These are phyloP conservation scores for Peronospora belbahrii DNA, from an alignment of 352 stramenopile genomes.

Conservation along the genomic window DNA sequence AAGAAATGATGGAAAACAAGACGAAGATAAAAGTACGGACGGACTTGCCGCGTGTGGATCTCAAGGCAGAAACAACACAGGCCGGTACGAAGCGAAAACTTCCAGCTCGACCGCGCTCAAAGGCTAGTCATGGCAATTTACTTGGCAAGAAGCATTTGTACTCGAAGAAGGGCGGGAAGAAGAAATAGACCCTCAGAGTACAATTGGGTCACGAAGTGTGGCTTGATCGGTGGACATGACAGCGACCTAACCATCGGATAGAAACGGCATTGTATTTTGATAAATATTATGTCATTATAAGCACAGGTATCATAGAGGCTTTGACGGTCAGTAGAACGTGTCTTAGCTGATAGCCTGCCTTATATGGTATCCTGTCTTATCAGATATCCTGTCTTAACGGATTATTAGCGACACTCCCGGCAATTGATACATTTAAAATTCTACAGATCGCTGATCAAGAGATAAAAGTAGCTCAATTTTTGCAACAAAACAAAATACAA, in stretches of 20 bases:
- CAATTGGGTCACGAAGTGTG: neutral
- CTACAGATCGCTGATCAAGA: no score
- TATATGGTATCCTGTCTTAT: no score
- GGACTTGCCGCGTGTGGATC: constrained; percentile 59
- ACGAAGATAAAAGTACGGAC: constrained; percentile 53
- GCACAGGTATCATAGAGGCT: constrained; percentile 17
- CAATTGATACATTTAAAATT: no score
- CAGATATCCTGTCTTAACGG: no score
- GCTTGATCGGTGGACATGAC: neutral
- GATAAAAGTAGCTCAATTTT: no score
- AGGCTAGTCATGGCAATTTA: constrained; percentile 27
- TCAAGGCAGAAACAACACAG: constrained; percentile 29
- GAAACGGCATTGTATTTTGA: constrained; percentile 2
- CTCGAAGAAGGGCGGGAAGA: constrained; percentile 26
- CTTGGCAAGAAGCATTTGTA: constrained; percentile 23
- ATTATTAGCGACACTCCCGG: no score
- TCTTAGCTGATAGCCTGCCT: no score
- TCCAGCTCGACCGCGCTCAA: constrained; percentile 14
- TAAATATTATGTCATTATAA: neutral
- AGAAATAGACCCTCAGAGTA: constrained; percentile 11
- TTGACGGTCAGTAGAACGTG: no score
- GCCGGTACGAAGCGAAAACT: constrained; percentile 13
- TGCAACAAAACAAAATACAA: no score
- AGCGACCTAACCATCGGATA: neutral
- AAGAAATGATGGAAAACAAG: constrained; percentile 65